These are phyloP conservation scores for Neofusicoccum parvum DNA, from an alignment of 2,329 filamentous ascomycete genomes.

Conservation along the genomic window DNA sequence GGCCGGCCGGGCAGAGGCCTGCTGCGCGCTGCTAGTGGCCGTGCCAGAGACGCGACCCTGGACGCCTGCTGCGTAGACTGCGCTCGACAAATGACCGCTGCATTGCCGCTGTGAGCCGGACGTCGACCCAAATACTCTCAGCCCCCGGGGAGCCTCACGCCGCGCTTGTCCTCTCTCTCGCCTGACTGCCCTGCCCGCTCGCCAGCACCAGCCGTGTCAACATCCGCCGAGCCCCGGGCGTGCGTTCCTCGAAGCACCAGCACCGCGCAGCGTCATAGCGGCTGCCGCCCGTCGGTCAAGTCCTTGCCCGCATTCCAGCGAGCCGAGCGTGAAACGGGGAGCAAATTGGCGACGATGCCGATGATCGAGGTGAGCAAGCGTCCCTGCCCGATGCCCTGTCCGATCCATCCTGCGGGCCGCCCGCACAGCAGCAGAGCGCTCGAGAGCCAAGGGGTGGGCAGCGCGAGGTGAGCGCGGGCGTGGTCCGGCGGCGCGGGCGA, in stretches of 20 bases:
- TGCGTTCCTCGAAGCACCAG: not conserved
- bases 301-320: not conserved
- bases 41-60: slow-evolving; percentile 9
- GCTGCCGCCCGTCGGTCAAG: not conserved
- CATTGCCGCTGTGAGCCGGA: slow-evolving; percentile 3
- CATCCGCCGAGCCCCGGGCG: not conserved
- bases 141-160: slow-evolving; percentile 12
- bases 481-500: slow-evolving; percentile 10
- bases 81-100: not conserved
- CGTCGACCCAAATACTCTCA: slow-evolving; percentile 14
- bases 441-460: not conserved
- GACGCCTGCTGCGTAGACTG: not conserved
- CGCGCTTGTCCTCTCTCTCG: not conserved
- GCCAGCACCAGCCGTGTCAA: not conserved
- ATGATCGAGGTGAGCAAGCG: slow-evolving; percentile 21
- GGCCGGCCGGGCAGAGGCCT: not conserved
- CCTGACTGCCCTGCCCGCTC: not conserved
- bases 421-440: slow-evolving; percentile 8
- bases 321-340: slow-evolving; percentile 7
- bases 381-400: slow-evolving; percentile 10
- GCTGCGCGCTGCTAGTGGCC: slow-evolving; percentile 13
- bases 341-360: slow-evolving; percentile 17
- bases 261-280: slow-evolving; percentile 8
- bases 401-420: slow-evolving; percentile 5
- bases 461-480: slow-evolving; percentile 6